Evolutionary conservation across 345 rosid genomes (phyloP).

Genomic region (Ceriops zippeliana): DNA sequence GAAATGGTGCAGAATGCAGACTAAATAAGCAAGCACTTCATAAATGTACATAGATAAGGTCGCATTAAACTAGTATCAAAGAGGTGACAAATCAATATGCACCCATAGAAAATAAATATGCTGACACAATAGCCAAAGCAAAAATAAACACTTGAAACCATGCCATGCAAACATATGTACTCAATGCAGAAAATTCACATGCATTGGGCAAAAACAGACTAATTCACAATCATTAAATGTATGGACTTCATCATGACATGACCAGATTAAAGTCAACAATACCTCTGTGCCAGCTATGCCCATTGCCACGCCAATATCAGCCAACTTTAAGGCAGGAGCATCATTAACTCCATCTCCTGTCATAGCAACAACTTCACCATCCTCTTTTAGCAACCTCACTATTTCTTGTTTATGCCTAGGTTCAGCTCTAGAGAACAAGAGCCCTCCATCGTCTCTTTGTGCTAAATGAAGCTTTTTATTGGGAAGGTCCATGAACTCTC

Average conservation of each 20-base stretch:
- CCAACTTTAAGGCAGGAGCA: constrained; percentile 95
- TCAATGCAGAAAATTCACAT: too few relatives aligned
- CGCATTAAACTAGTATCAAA: neutral
- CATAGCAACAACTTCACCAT: constrained; percentile 99
- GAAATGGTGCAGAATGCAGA: neutral
- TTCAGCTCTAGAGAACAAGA: constrained; percentile 93
- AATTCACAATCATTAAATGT: neutral
- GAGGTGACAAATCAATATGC: neutral
- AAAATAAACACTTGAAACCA: too few relatives aligned
- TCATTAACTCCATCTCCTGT: constrained; percentile 99
- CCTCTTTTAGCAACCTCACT: constrained; percentile 92
- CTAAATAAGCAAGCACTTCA: neutral
- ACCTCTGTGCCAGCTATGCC: constrained; percentile 98
- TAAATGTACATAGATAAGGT: too few relatives aligned
- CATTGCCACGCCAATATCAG: constrained; percentile 98
- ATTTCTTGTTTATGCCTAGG: constrained; percentile 98
- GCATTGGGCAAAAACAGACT: too few relatives aligned
- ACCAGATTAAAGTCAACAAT: constrained; percentile 2
- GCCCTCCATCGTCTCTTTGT: constrained; percentile 58
- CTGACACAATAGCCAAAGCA: too few relatives aligned
- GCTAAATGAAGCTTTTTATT: constrained; percentile 57
- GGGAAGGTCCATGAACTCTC: constrained; percentile 57
- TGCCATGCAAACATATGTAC: too few relatives aligned
- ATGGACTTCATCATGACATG: neutral
- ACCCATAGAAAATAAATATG: neutral